Base-by-base conservation (phyloP, 163 green algal genomes). In the Chlorella variabilis region DNA sequence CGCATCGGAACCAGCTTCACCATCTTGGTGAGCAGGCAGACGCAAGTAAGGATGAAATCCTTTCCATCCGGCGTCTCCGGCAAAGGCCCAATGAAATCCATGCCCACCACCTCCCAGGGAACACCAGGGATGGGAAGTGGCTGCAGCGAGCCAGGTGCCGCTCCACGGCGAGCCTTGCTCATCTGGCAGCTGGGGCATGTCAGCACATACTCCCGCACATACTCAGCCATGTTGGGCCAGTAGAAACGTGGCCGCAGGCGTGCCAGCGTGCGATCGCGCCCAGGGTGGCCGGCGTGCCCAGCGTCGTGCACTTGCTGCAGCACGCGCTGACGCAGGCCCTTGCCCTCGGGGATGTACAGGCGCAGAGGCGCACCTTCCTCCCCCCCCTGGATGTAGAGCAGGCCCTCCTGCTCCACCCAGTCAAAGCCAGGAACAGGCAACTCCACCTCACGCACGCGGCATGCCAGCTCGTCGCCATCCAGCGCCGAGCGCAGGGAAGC, bases 21-120 rank as follows among this genome's bases (percentile, higher is more conserved):
- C 84, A 90, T 87, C 45, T 93, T 94, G 56, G 77, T 90, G 0
- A 94, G 74, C 7, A 71, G 68, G 82, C 93, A 84, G 15, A 95
- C 88, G 56, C 94, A 88, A 0, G 89, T 82, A 3, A 92, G 34
- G 23, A 94, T 90, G 48, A 84, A 31, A 75, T 92, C 76, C 23
- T 91, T 71, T 4, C 78, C 75, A 18, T 7, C 21, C 18, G 51
- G 63, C 21, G 83, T 87, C 38, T 38, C 21, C 6, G 87, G 81
- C 23, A 90, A 49, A 9, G 48, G 29, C 3, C 27, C 80, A 39
- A 89, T 87, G 36, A 89, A 71, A 67, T 91, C 83, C 49, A 86
- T 79, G 41, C 20, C 83, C 15, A 91, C 38, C 1, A 4, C 20
- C 17, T 85, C 74, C 69, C 75, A 91, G 25, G 33, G 58, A n/a